A percentile compares a stretch with the other conserved stretches of the same genome.
phyloP scores from a whole-genome alignment of 495 filamentous ascomycete genomes.

The Talaromyces liani region DNA sequence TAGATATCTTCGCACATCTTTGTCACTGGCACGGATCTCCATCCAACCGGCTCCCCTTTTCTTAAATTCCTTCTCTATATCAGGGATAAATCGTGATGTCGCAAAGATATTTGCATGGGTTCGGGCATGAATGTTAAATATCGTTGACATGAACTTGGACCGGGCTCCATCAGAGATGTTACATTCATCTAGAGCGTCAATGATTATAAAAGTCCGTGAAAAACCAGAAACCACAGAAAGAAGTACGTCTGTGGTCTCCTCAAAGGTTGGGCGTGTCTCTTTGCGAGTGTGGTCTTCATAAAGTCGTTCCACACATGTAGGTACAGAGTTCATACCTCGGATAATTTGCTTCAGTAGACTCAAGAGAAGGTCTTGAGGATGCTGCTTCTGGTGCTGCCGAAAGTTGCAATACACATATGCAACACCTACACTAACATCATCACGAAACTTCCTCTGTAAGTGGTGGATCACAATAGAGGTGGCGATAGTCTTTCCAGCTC shows the following conservation, averaged over 20 bases:
- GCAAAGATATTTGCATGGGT: conserved; percentile 23
- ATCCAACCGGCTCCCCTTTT: neutral
- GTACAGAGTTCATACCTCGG: neutral
- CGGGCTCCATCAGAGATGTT: too few species aligned
- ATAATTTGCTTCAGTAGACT: conserved; percentile 26
- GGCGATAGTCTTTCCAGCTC: conserved; percentile 34
- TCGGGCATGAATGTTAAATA: neutral
- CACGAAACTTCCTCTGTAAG: conserved; percentile 10
- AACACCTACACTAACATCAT: conserved; percentile 15
- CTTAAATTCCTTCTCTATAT: neutral
- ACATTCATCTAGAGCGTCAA: conserved; percentile 42
- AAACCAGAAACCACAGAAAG: too few species aligned
- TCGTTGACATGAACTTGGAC: too few species aligned
- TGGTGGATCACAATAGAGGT: conserved; percentile 28
- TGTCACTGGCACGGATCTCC: conserved; percentile 20
- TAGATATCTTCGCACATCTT: conserved; percentile 25
- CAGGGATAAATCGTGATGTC: conserved; percentile 20
- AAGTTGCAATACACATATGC: conserved; percentile 26
- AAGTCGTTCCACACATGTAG: conserved; percentile 8
- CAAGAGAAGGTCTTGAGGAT: conserved; percentile 7
- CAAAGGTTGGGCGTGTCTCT: conserved; percentile 19
- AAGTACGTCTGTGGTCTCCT: conserved; percentile 13
- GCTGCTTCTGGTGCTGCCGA: conserved; percentile 13
- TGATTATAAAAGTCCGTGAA: conserved; percentile 14
- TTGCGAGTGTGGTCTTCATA: conserved; percentile 9